These are phyloP conservation scores for Chaetomiaceae sp. DNA, from an alignment of 2,329 filamentous ascomycete genomes.

Conservation along the genomic window DNA sequence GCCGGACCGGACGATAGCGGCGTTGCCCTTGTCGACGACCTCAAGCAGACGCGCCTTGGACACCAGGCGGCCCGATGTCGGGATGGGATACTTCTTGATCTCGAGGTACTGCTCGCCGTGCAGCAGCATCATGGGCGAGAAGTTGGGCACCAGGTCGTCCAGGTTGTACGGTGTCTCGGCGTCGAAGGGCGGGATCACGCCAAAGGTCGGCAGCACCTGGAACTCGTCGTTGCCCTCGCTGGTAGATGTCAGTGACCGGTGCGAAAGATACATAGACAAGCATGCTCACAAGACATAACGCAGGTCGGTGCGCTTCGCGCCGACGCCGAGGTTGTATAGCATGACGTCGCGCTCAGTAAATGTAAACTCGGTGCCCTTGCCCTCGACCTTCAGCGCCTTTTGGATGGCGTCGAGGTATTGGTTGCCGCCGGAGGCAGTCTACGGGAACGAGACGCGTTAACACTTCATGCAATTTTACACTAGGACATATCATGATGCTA, in stretches of 20 bases:
- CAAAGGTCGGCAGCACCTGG: conserved; percentile 90
- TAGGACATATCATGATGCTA: conserved; percentile 19
- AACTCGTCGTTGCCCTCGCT: conserved; percentile 83
- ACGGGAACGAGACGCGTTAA: conserved; percentile 20
- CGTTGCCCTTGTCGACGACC: conserved; percentile 91
- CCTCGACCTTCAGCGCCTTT: conserved; percentile 64
- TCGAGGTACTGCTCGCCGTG: conserved; percentile 99
- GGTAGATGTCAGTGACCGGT: not conserved
- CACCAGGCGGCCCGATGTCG: conserved; percentile 70
- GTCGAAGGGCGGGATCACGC: conserved; percentile 91
- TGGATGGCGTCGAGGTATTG: conserved; percentile 70
- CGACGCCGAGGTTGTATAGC: conserved; percentile 92
- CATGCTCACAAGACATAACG: conserved; percentile 65
- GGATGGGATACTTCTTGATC: conserved; percentile 84
- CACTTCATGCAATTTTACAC: conserved; percentile 23
- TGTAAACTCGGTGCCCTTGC: conserved; percentile 66
- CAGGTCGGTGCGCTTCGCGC: conserved; percentile 84
- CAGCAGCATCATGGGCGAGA: conserved; percentile 96
- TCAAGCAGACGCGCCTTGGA: conserved; percentile 79
- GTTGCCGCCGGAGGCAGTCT: conserved; percentile 34
- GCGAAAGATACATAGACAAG: not conserved
- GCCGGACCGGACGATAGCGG: conserved; percentile 74
- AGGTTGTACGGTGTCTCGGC: conserved; percentile 73
- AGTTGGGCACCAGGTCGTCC: conserved; percentile 84
- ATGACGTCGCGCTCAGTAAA: conserved; percentile 85